Percentiles rank a stretch among this genome's conserved stretches.
These are phyloP conservation scores for Brettanomyces bruxellensis DNA, from an alignment of 805 yeast species.

Conservation along the genomic window DNA sequence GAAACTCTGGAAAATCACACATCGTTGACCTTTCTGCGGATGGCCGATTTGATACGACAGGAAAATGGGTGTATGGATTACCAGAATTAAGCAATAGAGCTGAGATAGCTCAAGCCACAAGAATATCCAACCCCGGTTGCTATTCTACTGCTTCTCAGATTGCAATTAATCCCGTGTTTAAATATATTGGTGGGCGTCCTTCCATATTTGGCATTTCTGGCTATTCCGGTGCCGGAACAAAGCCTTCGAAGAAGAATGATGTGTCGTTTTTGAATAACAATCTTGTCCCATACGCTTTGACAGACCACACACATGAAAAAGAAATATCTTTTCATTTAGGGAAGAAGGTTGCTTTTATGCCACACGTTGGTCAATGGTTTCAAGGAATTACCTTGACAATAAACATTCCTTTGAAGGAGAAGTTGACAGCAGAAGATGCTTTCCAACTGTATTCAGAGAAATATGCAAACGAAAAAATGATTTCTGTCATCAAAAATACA, in stretches of 20 bases:
- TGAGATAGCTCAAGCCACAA: constrained; percentile 58
- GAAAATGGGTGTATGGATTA: constrained; percentile 88
- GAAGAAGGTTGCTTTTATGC: constrained; percentile 74
- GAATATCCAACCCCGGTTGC: constrained; percentile 96
- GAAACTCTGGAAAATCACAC: constrained; percentile 52
- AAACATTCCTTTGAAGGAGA: constrained; percentile 72
- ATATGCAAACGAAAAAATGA: constrained; percentile 78
- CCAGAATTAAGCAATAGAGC: constrained; percentile 81
- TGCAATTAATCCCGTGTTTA: constrained; percentile 79
- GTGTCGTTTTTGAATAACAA: constrained; percentile 64
- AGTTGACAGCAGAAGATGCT: constrained; percentile 71
- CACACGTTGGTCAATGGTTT: constrained; percentile 99
- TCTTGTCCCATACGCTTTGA: constrained; percentile 88
- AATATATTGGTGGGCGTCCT: constrained; percentile 48
- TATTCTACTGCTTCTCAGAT: constrained; percentile 98
- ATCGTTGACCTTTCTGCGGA: constrained; percentile 93
- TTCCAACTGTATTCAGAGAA: constrained; percentile 81
- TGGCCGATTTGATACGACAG: constrained; percentile 83
- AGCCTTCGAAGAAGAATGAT: constrained; percentile 95
- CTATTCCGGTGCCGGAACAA: constrained; percentile 98
- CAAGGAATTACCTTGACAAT: constrained; percentile 95
- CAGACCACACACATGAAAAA: constrained; percentile 94
- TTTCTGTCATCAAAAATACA: constrained; percentile 82
- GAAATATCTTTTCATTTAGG: constrained; percentile 84
- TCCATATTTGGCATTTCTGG: constrained; percentile 94